Percentiles rank a stretch among this genome's conserved stretches.
These are phyloP conservation scores for Cordyceps fumosorosea DNA, from an alignment of 2,329 filamentous ascomycete species.

Conservation along the genomic window DNA sequence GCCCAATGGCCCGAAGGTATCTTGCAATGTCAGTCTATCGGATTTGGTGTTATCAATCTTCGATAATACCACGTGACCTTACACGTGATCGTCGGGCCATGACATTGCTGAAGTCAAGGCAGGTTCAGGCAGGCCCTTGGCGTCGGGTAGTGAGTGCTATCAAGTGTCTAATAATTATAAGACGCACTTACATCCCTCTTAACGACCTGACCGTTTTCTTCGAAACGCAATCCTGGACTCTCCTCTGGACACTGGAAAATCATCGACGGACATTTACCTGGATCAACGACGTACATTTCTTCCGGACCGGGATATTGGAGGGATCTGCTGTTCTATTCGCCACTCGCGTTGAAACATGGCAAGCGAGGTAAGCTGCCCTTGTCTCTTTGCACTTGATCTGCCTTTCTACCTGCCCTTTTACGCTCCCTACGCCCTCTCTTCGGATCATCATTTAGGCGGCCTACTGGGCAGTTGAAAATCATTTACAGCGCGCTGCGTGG, in stretches of 20 bases:
- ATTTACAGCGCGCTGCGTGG: not conserved
- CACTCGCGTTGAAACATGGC: not conserved
- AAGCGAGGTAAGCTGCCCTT: slow-evolving; percentile 7
- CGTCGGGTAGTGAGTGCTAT: not conserved
- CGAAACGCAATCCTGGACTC: not conserved
- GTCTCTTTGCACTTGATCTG: not conserved
- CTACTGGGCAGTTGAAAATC: not conserved
- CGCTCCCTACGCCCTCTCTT: not conserved
- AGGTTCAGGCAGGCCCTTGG: not conserved
- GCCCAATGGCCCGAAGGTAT: too few relatives aligned
- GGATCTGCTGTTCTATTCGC: not conserved
- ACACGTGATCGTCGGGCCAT: not conserved
- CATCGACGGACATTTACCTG: not conserved
- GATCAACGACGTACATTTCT: not conserved
- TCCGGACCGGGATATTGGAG: not conserved
- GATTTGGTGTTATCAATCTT: too few relatives aligned
- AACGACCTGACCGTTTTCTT: not conserved
- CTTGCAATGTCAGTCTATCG: too few relatives aligned
- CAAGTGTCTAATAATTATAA: not conserved
- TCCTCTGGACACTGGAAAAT: not conserved
- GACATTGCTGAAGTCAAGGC: not conserved
- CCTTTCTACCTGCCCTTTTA: not conserved
- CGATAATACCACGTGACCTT: not conserved
- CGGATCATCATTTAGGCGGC: not conserved
- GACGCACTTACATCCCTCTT: not conserved